Conservation (phyloP, 2,329 filamentous ascomycete species). For the Tolypocladium ovalisporum region DNA sequence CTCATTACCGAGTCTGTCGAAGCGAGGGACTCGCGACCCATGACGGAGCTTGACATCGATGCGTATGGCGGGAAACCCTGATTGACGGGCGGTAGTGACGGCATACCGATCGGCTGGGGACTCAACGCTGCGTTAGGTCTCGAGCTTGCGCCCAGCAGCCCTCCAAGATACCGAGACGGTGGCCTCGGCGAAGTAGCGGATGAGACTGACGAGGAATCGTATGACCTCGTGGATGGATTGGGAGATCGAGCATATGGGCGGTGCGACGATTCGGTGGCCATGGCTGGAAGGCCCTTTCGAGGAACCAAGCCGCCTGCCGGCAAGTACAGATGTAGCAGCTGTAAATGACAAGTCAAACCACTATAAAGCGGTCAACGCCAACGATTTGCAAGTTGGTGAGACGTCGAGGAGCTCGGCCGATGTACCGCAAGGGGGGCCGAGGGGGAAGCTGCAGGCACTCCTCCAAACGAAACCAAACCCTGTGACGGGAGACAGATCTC, state of each 20-base stretch:
- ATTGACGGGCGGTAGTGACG: constrained; percentile 36
- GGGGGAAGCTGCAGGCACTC: neutral
- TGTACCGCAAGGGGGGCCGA: neutral
- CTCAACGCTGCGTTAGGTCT: constrained; percentile 37
- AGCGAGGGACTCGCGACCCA: constrained; percentile 50
- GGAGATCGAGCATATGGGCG: constrained; percentile 50
- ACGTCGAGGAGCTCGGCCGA: neutral
- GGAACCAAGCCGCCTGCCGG: neutral
- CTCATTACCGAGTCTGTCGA: constrained; percentile 46
- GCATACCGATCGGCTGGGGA: constrained; percentile 42
- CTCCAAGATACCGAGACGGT: constrained; percentile 38
- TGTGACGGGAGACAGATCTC: constrained; percentile 8
- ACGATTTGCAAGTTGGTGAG: neutral
- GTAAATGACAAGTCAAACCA: neutral
- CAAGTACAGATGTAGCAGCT: neutral
- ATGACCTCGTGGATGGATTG: constrained; percentile 49
- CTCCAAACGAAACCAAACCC: neutral
- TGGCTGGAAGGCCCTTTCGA: constrained; percentile 8
- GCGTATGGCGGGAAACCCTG: constrained; percentile 42
- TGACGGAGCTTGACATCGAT: constrained; percentile 35
- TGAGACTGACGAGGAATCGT: constrained; percentile 53
- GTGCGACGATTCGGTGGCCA: constrained; percentile 45
- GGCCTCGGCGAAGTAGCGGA: constrained; percentile 49
- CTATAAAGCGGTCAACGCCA: neutral
- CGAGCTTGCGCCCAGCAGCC: constrained; percentile 39